Base-by-base conservation (phyloP, 495 filamentous ascomycete genomes). In the Penicillium turbatum region DNA sequence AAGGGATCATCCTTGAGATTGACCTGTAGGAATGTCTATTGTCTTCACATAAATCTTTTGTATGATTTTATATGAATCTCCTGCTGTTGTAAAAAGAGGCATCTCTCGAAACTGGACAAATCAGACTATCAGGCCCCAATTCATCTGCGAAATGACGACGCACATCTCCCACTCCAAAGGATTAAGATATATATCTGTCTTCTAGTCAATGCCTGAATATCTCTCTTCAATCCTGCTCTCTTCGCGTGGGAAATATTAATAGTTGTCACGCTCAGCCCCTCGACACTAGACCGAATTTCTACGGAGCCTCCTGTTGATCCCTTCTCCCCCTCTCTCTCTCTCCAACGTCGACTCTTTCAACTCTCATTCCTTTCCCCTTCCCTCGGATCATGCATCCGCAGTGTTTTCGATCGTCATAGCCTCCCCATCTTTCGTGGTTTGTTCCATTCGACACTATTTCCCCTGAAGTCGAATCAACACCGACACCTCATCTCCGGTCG, bases 381-480 rank as follows among this genome's bases (percentile, higher is more conserved):
- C 51, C 46, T 32, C 41, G 56, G 68, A 70, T 54, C 69, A 74
- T 74, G 71, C 62, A 61, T 70, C 62, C 67, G 55, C 59, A 54
- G 56, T 58, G 40, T 51, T 59, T 63, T 55, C 66, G 52, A 61
- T 64, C 72, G 70, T 68, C 71, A 62, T 71, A 72, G 58, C 66
- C 21, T 24, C n/a, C 56, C 61, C 46, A 29, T 48, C 49, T 56
- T 48, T 52, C 50, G 42, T 56, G 44, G 47, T 35, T 32, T 38
- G 34, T 30, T 47, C 16, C 47, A 29, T 45, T 29, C 13, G 13
- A 19, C 41, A 40, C 15, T 15, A 40, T 42, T 21, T 53, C 34
- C 39, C 35, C 44, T 51, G 51, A 55, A 48, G 37, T 35, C 29
- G 32, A 35, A 37, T 37, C 35, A 37, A 37, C 15, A 36, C 35